Evolutionary conservation across 2,329 filamentous ascomycete genomes (phyloP).

Genomic region (Akanthomyces uredinophilus): DNA sequence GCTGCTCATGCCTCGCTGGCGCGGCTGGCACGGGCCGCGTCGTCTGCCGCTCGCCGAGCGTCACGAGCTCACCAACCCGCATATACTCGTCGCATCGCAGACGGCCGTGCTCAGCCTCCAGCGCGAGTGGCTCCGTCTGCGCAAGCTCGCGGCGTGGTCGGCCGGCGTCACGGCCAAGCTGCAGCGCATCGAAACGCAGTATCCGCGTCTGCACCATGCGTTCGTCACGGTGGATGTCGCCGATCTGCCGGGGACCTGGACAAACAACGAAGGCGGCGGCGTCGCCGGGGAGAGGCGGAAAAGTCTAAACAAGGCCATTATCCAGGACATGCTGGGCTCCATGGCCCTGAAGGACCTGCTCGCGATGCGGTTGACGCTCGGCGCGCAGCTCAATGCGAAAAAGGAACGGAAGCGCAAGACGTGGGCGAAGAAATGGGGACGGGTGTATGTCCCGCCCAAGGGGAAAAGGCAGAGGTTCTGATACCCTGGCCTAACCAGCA

Average conservation of each 20-base stretch:
- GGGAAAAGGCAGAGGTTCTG: constrained; percentile 5
- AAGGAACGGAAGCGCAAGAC: neutral
- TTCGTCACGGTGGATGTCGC: constrained; percentile 30
- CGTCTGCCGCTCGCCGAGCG: constrained; percentile 6
- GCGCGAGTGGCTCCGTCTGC: constrained; percentile 45
- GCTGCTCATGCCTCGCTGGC: constrained; percentile 72
- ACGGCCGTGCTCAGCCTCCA: constrained; percentile 44
- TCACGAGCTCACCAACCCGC: constrained; percentile 28
- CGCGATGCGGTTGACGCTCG: constrained; percentile 21
- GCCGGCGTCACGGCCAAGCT: constrained; percentile 36
- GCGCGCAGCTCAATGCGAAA: constrained; percentile 17
- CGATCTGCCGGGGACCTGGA: constrained; percentile 24
- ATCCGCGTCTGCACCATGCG: constrained; percentile 37
- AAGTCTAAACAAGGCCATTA: constrained; percentile 26
- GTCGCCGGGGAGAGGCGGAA: neutral
- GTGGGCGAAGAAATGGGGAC: neutral
- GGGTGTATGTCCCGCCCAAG: constrained; percentile 3
- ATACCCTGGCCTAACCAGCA: neutral
- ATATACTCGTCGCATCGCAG: constrained; percentile 27
- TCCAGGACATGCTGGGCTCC: constrained; percentile 25
- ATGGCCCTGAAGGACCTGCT: constrained; percentile 24
- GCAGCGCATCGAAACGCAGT: constrained; percentile 33
- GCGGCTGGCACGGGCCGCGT: constrained; percentile 57
- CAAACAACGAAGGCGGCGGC: neutral
- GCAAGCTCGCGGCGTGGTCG: constrained; percentile 45